Conservation (phyloP, 1,284 basidiomycete species). For the Ceratobasidium theobromae region DNA sequence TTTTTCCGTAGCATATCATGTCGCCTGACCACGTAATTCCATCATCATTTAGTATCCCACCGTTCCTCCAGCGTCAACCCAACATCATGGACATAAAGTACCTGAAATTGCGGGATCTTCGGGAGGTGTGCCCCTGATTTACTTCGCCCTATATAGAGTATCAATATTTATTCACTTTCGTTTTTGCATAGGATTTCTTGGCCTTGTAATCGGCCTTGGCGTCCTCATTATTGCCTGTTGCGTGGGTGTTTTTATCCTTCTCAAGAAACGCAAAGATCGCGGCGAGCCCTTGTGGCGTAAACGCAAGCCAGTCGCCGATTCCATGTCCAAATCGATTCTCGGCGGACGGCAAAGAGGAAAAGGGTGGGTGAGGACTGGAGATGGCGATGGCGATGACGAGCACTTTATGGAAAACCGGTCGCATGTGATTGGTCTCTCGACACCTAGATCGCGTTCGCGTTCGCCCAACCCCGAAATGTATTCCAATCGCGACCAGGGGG, state of each 20-base stretch:
- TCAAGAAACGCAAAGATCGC: conserved; percentile 32
- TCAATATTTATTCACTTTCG: background rate
- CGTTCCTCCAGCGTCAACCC: conserved; percentile 32
- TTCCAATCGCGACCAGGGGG: conserved; percentile 18
- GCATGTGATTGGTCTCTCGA: conserved; percentile 24
- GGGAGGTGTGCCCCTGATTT: conserved; percentile 23
- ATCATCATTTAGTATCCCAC: conserved; percentile 27
- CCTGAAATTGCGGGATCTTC: conserved; percentile 35
- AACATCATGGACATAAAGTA: conserved; percentile 31
- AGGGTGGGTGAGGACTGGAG: conserved; percentile 33
- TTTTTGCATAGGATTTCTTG: conserved; percentile 35
- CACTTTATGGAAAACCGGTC: conserved; percentile 8
- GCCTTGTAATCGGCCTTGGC: conserved; percentile 34
- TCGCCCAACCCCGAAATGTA: conserved; percentile 27
- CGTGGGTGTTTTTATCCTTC: conserved; percentile 30
- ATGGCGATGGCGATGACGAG: conserved; percentile 26
- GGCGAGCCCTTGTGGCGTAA: conserved; percentile 31
- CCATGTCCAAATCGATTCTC: conserved; percentile 16
- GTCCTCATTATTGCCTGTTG: conserved; percentile 34
- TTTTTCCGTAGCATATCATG: background rate
- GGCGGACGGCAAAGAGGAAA: background rate
- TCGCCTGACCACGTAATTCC: background rate
- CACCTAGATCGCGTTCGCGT: conserved; percentile 29
- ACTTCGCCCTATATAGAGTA: background rate
- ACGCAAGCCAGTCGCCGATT: conserved; percentile 4